Base-by-base conservation (phyloP, 2,329 filamentous ascomycete genomes). In the Coniochaeta prunicola region DNA sequence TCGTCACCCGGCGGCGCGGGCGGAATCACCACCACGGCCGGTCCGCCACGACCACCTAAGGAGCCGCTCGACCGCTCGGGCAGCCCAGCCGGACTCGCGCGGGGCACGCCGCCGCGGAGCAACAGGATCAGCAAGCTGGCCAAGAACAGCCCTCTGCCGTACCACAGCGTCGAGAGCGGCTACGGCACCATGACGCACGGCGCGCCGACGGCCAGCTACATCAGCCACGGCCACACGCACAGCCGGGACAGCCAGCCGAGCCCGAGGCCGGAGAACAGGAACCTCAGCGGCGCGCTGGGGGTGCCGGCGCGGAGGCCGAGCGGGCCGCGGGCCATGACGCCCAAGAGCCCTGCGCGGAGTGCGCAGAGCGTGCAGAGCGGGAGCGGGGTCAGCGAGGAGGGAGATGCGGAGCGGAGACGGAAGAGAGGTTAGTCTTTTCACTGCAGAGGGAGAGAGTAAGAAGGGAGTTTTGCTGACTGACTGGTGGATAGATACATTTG, bases 361-460 rank as follows among this genome's bases (percentile, higher is more conserved):
- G 83, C 83, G 13, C 72, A 83, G 62, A 82, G 82, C 19, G 85
- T 85, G 82, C 85, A 82, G 5, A 82, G 83, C 0, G 83, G 76
- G 69, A 80, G 68, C 59, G 68, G 69, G 56, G 71, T 78, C 53
- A 76, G 80, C 45, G 79, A 78, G 59, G 73, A 73, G 21, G 73
- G 73, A 9, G 71, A 71, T 58, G 76, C 77, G 28, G 80, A 81
- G 61, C 74, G 78, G 63, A 74, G 81, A 64, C 75, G 79, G 45
- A 86, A 85, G 74, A 77, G 83, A 78, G 79, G 83, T 86, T 33
- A 57, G 68, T 57, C 15, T 26, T 55, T 7, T 58, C 55, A 21
- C 53, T 19, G 3, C 13, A 19, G 6, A 2, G 26, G 15, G 24
- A n/a, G 19, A 33, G n/a, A 33, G 33, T n/a, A 12, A 24, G 17